Evolutionary conservation across 768 basidiomycete genomes (phyloP), one percentile per base, ranked within the genome.

Genomic region (Piloderma croceum): DNA sequence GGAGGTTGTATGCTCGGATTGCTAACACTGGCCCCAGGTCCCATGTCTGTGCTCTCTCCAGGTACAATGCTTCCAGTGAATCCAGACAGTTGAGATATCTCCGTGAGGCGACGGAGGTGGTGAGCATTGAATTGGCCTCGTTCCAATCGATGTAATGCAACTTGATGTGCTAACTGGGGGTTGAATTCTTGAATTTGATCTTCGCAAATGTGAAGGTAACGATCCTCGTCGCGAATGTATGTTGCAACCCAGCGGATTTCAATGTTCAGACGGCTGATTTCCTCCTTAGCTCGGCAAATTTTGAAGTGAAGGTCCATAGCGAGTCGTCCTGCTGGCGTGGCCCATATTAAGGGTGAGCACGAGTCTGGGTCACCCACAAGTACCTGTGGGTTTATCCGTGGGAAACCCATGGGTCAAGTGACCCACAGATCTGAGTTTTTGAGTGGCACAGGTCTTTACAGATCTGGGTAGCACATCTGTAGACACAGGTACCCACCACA

Each of bases 191-290:
- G 34, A 9, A 35, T 9, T 18, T 35, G 9, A 9, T 9, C 19
- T 9, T 9, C 34, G 19, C 20, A 21, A 7, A 13, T 22, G 4
- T 31, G 31, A 10, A 39, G 32, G 15, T 25, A 44, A 7, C 15
- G 15, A 27, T 37, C 20, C n/a, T 47, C 45, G 31, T 49, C 47
- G 17, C 24, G 44, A 10, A 49, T 46, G 19, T 37, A 42, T 7
- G 41, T 46, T 19, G 32, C 27, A 10, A 49, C 19, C 2, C 47
- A 35, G 6, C 27, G 36, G 12, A 53, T 43, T 39, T 56, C 46
- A 15, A 56, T 39, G 15, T 49, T 38, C 15, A 47, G 29, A 17
- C 43, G 45, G 4, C 15, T 10, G 13, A 56, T 54, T 41, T 56
- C 53, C 36, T 56, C 54, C 17, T 31, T 12, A 1, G 54, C 50